Evolutionary conservation across 768 basidiomycete species (phyloP).

Genomic region (Pleurotus djamor): DNA sequence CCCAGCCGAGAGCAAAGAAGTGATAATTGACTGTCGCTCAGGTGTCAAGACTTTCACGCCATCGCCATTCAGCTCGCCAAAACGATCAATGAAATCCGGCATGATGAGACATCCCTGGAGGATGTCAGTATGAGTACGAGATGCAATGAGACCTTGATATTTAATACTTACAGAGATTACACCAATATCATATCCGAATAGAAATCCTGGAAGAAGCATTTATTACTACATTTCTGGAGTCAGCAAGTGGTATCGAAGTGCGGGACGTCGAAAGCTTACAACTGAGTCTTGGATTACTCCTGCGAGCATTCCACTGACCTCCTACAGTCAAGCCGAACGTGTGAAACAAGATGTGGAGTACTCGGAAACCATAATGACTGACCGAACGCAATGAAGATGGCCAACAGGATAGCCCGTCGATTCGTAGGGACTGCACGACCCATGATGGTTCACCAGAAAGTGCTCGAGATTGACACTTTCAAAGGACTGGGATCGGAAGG

Average conservation of each 20-base stretch:
- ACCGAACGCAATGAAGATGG: slow-evolving; percentile 76
- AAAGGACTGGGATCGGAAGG: slow-evolving; percentile 3
- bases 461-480: neutral
- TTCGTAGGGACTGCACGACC: slow-evolving; percentile 56
- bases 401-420: slow-evolving; percentile 59
- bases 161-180: slow-evolving; percentile 62
- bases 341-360: neutral
- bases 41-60: slow-evolving; percentile 54
- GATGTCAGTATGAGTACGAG: neutral
- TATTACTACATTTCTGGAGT: neutral
- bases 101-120: slow-evolving; percentile 74
- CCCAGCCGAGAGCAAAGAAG: slow-evolving; percentile 77
- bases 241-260: no score
- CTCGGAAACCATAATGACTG: neutral
- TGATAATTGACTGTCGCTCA: slow-evolving; percentile 73
- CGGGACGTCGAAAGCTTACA: no score
- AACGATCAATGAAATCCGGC: slow-evolving; percentile 71
- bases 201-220: slow-evolving; percentile 39
- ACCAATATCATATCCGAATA: slow-evolving; percentile 78
- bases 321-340: neutral
- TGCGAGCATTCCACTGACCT: slow-evolving; percentile 7
- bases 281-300: neutral
- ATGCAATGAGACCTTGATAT: neutral
- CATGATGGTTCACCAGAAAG: slow-evolving; percentile 13
- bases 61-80: slow-evolving; percentile 49